Percentiles rank a stretch among this genome's conserved stretches.
Conservation (phyloP, 495 filamentous ascomycete species). For the Trichoderma parareesei region DNA sequence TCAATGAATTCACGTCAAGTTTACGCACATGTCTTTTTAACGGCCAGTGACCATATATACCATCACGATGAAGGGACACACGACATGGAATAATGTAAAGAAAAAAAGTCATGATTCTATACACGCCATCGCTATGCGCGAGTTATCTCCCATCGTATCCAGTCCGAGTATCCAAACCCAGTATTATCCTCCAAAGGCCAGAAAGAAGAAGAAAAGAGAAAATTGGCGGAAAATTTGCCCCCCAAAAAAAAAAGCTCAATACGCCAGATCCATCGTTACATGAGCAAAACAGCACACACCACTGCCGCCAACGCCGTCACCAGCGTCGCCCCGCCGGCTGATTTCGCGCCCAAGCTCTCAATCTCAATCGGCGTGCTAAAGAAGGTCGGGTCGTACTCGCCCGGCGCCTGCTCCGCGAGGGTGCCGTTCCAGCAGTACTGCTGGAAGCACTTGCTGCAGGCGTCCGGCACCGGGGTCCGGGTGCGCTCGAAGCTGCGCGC, state of each 20-base stretch:
- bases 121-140: no score
- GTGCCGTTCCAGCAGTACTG: slow-evolving; percentile 87
- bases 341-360: slow-evolving; percentile 13
- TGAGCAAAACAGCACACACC: background rate
- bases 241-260: background rate
- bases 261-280: background rate
- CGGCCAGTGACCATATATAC: no score
- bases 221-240: background rate
- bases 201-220: background rate
- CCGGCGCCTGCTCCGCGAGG: slow-evolving; percentile 31
- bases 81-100: no score
- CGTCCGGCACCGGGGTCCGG: slow-evolving; percentile 50
- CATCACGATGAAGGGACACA: no score
- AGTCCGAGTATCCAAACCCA: no score
- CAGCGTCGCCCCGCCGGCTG: slow-evolving; percentile 6
- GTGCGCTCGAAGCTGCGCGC: slow-evolving; percentile 63
- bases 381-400: slow-evolving; percentile 26
- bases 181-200: background rate
- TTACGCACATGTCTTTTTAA: no score
- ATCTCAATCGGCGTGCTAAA: slow-evolving; percentile 16
- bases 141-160: no score
- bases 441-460: slow-evolving; percentile 66
- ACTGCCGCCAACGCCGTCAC: background rate
- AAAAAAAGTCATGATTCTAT: no score
- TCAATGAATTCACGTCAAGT: background rate